Conservation (phyloP, 1,284 basidiomycete species). For the Cryptococcus hybrid region DNA sequence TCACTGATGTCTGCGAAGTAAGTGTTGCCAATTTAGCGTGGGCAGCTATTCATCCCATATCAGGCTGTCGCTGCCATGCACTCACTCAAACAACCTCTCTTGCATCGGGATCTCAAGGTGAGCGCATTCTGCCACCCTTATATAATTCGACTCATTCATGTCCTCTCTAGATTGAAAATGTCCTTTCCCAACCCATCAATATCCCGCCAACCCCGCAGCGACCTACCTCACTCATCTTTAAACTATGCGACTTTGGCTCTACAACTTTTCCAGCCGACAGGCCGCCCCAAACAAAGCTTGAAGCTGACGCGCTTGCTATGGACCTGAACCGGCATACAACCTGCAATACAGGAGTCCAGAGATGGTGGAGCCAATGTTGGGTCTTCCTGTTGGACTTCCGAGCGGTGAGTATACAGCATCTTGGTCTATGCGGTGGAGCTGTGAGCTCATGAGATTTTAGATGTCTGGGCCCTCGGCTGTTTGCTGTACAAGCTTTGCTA, state of each 20-base stretch:
- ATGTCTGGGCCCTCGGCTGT: constrained; percentile 75
- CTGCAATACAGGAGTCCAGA: constrained; percentile 95
- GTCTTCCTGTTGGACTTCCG: constrained; percentile 46
- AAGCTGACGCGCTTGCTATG: constrained; percentile 81
- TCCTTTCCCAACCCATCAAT: constrained; percentile 58
- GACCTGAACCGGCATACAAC: constrained; percentile 95
- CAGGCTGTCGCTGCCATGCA: constrained; percentile 91
- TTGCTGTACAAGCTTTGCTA: constrained; percentile 86
- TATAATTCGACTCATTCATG: neutral
- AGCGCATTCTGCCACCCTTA: neutral
- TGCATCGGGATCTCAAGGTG: constrained; percentile 93
- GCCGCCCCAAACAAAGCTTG: constrained; percentile 70
- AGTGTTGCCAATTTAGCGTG: constrained; percentile 8
- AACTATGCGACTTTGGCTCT: constrained; percentile 98
- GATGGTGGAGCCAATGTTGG: constrained; percentile 75
- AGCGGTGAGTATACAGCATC: constrained; percentile 51
- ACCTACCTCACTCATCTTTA: constrained; percentile 65
- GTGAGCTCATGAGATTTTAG: constrained; percentile 40
- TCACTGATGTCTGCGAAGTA: constrained; percentile 86
- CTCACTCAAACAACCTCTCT: constrained; percentile 73
- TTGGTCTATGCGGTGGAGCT: neutral
- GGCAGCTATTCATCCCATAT: neutral
- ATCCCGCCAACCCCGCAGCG: constrained; percentile 54
- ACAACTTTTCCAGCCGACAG: constrained; percentile 69
- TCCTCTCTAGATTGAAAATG: constrained; percentile 76